Evolutionary conservation across 2,329 filamentous ascomycete genomes (phyloP), one percentile per base, ranked within the genome.

Genomic region (Aspergillus candidus): DNA sequence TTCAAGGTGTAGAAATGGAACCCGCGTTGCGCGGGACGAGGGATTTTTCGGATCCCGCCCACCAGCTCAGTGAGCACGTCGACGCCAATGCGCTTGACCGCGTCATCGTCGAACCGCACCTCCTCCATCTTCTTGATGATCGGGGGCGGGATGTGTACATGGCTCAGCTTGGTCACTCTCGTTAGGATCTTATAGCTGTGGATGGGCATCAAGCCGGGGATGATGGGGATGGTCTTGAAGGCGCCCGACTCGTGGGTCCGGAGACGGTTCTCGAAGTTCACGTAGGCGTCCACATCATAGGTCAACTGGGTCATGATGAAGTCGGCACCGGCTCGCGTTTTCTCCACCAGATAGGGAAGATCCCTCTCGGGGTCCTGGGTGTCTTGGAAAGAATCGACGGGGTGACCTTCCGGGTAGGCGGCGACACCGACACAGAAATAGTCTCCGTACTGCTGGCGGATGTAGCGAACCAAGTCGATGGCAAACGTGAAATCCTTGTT

Each of bases 271-370:
- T 97, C 91, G 60, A 94, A 97, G 30, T 73, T 73, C 43, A 83
- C 78, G 62, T 94, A 98, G 13, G 87, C 87, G 3, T 86, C 76
- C 17, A 89, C 78, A 61, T 97, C 89, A 66, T 95, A 98, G 68
- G 96, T 97, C 7, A 98, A 76, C 67, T 98, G 93, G 1, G 93
- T 97, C 88, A 98, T 95, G 68, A 98, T 86, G 62, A 98, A 98
- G 69, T 97, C 90, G 40, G 90, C 93, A 1, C 93, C 93, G 3
- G 93, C 93, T 56, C 84, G 76, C 1, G 84, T 85, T 75, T 98
- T 98, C 54, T 95, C 89, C 10, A 94, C 80, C 42, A 98, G 74
- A 59, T 86, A 94, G 1, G 90, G 87, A 47, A 98, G 70, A 68
- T 98, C 93, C 41, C 72, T 70, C 43, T 66, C 63, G 0, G 78